Conservation (phyloP, 2,329 filamentous ascomycete species). For the Hypoxylon sp. region DNA sequence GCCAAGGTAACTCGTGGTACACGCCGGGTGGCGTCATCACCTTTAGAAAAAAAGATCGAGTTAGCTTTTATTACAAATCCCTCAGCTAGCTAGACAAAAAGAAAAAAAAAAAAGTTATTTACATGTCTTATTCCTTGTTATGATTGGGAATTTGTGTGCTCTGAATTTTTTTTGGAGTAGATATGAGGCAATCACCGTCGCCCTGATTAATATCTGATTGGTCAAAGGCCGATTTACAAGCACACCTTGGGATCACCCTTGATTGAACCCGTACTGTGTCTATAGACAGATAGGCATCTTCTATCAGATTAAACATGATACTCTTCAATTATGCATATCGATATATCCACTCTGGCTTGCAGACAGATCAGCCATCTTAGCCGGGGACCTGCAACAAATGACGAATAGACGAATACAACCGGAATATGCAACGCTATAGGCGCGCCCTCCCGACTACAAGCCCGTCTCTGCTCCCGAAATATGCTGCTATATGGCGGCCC, state of each 20-base stretch:
- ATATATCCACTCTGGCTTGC: not conserved
- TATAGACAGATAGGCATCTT: too few species aligned
- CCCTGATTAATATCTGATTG: too few species aligned
- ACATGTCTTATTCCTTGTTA: not conserved
- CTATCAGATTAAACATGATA: not conserved
- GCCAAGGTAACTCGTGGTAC: too few species aligned
- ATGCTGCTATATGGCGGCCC: constrained; percentile 7
- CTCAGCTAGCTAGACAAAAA: not conserved
- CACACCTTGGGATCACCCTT: not conserved
- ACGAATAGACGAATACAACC: not conserved
- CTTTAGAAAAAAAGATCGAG: not conserved
- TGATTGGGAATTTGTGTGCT: not conserved
- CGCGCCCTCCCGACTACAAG: constrained; percentile 27
- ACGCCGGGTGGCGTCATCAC: not conserved
- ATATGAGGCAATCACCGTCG: not conserved
- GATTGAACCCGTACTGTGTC: not conserved
- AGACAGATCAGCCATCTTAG: not conserved
- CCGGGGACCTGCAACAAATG: constrained; percentile 3
- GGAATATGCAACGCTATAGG: not conserved
- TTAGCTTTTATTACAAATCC: not conserved
- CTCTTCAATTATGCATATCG: not conserved
- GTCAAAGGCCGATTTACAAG: not conserved
- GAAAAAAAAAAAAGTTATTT: not conserved
- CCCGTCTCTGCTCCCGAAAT: constrained; percentile 19
- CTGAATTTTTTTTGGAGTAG: not conserved